Evolutionary conservation across 2,329 filamentous ascomycete species (phyloP), one percentile per base, ranked within the genome.

Genomic region (Ramularia endophylla): DNA sequence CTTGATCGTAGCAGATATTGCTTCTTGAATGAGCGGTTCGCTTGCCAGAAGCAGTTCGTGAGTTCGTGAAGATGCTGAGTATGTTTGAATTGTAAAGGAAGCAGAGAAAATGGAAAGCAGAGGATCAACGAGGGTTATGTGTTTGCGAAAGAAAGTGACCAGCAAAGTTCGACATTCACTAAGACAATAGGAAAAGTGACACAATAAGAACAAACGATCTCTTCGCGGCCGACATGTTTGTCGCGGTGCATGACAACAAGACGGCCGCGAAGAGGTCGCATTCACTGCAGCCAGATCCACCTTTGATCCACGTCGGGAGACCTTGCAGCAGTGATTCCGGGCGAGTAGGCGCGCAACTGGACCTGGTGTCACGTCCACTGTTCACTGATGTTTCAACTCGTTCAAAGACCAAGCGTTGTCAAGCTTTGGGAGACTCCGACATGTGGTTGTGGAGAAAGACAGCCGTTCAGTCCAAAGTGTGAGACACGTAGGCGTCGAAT

Each of bases 121-220:
- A n/a, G n/a, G n/a, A n/a, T n/a, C n/a, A n/a, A n/a, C n/a, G n/a
- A n/a, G n/a, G n/a, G 22, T 46, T 46, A 51, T 48, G 43, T n/a
- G 27, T 22, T 27, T 28, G 13, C 38, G 20, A 31, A 7, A 16
- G 22, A 40, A 43, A 39, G 34, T 15, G n/a, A n/a, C n/a, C n/a
- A n/a, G n/a, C n/a, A n/a, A n/a, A n/a, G n/a, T n/a, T n/a, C n/a
- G n/a, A 37, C 29, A 25, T 34, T 41, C 20, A 44, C 44, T 45
- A 36, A 49, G 22, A 25, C 22, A 25, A 25, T 25, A 11, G 22
- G 36, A 37, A 49, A 36, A 49, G 46, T 43, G 25, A 29, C 20
- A 36, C 37, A 40, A 28, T 44, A 44, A 42, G 32, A 49, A 40
- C 39, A 35, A 33, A 30, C 35, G 17, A 38, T 33, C 36, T 27